These are phyloP conservation scores for Leishmania mexicana DNA, from an alignment of 208 protist genomes.

Conservation along the genomic window DNA sequence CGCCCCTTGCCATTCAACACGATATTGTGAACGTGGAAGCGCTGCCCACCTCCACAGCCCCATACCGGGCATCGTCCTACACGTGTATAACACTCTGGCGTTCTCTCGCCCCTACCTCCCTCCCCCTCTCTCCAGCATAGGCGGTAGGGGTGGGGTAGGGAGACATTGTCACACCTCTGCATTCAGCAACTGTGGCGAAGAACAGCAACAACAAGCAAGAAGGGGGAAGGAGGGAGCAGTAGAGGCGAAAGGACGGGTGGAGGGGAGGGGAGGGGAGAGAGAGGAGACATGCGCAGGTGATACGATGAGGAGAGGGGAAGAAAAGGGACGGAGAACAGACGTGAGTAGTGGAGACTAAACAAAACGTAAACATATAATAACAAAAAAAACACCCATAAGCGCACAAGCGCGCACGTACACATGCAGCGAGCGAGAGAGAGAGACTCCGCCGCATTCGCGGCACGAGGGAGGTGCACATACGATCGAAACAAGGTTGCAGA, in stretches of 20 bases:
- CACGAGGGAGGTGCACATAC: background rate
- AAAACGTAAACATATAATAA: background rate
- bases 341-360: background rate
- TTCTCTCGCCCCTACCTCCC: background rate
- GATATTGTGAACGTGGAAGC: background rate
- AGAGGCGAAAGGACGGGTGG: background rate
- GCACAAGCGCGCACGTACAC: background rate
- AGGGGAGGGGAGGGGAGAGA: background rate
- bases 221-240: background rate
- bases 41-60: background rate
- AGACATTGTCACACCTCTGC: background rate
- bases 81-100: background rate
- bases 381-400: background rate
- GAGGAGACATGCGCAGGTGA: background rate
- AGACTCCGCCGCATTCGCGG: background rate
- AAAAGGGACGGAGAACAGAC: background rate
- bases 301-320: background rate
- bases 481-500: background rate
- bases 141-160: background rate
- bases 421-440: background rate
- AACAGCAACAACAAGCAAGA: background rate
- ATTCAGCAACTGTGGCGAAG: background rate
- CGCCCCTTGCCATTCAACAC: background rate
- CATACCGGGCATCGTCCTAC: background rate
- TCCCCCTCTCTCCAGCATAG: background rate